Evolutionary conservation across 2,329 filamentous ascomycete species (phyloP), one percentile per base, ranked within the genome.

Genomic region (Pseudogymnoascus sp.): DNA sequence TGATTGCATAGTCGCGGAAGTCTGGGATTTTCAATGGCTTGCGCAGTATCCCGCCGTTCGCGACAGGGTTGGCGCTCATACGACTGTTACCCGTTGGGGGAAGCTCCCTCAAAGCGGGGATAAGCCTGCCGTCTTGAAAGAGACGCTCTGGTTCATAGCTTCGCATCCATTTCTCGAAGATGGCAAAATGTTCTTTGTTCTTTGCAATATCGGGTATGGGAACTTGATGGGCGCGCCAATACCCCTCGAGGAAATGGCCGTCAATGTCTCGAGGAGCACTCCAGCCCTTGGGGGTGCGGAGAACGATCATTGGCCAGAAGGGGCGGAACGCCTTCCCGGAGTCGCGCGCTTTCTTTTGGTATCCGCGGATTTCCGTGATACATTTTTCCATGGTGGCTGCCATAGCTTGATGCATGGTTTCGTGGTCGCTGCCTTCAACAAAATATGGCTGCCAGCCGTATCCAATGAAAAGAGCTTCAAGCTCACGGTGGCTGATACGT

Each of bases 361-460:
- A 84, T 64, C 80, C 78, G 62, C 77, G 79, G 71, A 92, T 92
- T 70, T 91, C 85, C 14, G 79, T 73, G 16, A 92, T 83, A 69
- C 87, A 90, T 67, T 84, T 81, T 72, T 92, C 89, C 29, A 92
- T 76, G 0, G 89, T 92, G 45, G 83, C 83, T 11, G 89, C 88
- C 89, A 92, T 92, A 63, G 88, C 89, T 73, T 92, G 89, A 71
- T 92, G 88, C 89, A 92, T 92, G 52, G 81, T 83, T 35, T 88
- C 81, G 29, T 88, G 71, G 61, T 92, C 88, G 66, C 85, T 84
- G 59, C 89, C 89, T 71, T 92, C 88, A 58, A 92, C 89, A 68
- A 92, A 91, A 74, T 91, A 91, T 7, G 89, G 89, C 59, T 85
- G 83, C 85, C 87, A 92, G 67, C 89, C 89, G 69, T 91, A 92